Evolutionary conservation across 2,329 filamentous ascomycete genomes (phyloP), one percentile per base, ranked within the genome.

Genomic region (Talaromyces marneffei): DNA sequence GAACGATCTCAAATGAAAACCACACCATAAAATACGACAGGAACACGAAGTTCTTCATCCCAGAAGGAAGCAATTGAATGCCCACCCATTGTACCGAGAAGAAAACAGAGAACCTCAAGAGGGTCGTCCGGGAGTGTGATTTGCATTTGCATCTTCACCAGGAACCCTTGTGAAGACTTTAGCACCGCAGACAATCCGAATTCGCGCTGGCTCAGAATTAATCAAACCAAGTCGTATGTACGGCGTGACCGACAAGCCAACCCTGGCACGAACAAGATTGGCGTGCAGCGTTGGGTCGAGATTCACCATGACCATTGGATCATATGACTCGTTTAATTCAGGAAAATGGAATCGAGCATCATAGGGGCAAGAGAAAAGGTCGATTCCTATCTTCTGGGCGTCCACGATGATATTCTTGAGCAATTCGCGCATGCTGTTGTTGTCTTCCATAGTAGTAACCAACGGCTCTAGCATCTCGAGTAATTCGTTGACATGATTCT

Each of bases 261-360:
- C 61, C 12, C 23, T 53, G 10, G 42, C 31, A 7, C 10, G 18
- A 23, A 55, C 18, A 7, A 40, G 12, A 39, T 55, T 39, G 20
- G 16, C 20, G 6, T 37, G 23, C 20, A 40, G 20, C 14, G 52
- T 20, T 23, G 63, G 35, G 33, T 72, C 68, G 7, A 67, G 59
- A 18, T 66, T 68, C 27, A 68, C 33, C 71, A 73, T 74, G 2
- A 62, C 64, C 3, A 31, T 42, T 1, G 66, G 66, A 31, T 72
- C 67, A 55, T 70, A 73, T 1, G 44, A 25, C 5, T 69, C 67
- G 1, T 66, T 65, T 9, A 64, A 35, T 7, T 64, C 65, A 0
- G 70, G 66, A 39, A 71, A 72, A 9, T 68, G 66, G 20, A 69
- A 62, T 1, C 63, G 59, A 48, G 70, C 72, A 18, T 70, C 68